Evolutionary conservation across 1,284 basidiomycete genomes (phyloP), one percentile per base, ranked within the genome.

Genomic region (Ganoderma resinaceum): DNA sequence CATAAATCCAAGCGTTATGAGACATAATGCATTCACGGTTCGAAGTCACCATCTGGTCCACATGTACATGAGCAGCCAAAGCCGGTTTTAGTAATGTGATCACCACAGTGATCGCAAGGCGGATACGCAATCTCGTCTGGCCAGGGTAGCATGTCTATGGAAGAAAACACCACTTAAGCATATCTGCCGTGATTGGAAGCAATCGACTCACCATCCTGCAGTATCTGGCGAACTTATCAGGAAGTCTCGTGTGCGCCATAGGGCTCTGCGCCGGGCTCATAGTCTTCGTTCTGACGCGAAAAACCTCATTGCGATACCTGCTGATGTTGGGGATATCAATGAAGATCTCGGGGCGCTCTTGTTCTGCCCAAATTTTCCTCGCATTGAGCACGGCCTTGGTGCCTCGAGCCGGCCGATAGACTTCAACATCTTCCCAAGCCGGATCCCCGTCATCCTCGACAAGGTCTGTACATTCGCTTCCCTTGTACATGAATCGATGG

Each of bases 201-300:
- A 26, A 26, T 16, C 23, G 11, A 52, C 46, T 52, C 14, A 52
- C 46, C 23, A 12, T 23, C 11, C 46, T 52, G 46, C 9, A 52
- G 46, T 26, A 14, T 9, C 23, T 26, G 23, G 23, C 46, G 46
- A 26, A 49, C 46, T n/a, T n/a, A n/a, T n/a, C n/a, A 4, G 9
- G 46, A 49, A 23, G 46, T 23, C 11, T 55, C 52, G 29, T 33
- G 14, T 7, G 16, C 31, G 6, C 61, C 61, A 62, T 11, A 62
- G n/a, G 20, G 4, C 18, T 26, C n/a, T 62, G 20, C 20, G 33
- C 61, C n/a, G 61, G 61, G 35, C 61, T 62, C 29, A 62, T 29
- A 12, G 61, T 62, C 31, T 35, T 62, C 11, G 61, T 35, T 4
- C 61, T 46, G n/a, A 62, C 26, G 26, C 61, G 61, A 29, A 52